Conservation (phyloP, 225 moss, liverwort and hornwort genomes). For the Marchantia paleacea region DNA sequence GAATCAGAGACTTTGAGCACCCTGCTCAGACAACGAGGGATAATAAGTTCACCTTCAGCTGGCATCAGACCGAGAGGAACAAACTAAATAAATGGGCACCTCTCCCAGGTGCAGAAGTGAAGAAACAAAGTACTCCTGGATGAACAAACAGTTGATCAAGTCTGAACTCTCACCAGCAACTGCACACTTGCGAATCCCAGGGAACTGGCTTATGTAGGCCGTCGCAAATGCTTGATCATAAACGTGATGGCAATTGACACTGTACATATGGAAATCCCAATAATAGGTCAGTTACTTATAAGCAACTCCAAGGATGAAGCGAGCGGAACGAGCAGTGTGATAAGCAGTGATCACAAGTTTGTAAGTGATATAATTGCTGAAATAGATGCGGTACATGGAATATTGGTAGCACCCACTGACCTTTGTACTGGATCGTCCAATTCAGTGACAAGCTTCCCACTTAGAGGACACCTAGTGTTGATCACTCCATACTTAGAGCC, state of each 20-base stretch:
- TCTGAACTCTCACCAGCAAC: conserved; percentile 7
- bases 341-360: no score
- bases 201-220: not conserved
- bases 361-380: no score
- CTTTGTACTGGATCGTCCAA: conserved; percentile 15
- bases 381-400: not conserved
- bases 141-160: not conserved
- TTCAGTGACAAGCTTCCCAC: conserved; percentile 22
- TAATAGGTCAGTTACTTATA: no score
- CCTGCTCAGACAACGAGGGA: conserved; percentile 4
- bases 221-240: conserved; percentile 1
- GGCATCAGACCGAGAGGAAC: not conserved
- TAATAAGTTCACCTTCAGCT: not conserved
- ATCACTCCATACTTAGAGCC: conserved; percentile 10
- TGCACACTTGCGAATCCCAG: conserved; percentile 6
- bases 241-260: conserved; percentile 14
- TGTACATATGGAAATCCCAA: not conserved
- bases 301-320: no score
- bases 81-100: no score
- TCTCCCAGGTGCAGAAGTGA: not conserved
- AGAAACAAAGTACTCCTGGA: not conserved
- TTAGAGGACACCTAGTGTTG: conserved; percentile 16
- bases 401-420: not conserved
- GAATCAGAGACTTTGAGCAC: conserved; percentile 2
- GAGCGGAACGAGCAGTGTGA: no score